Evolutionary conservation across 2,329 filamentous ascomycete species (phyloP), one percentile per base, ranked within the genome.

Genomic region (Neonectria ditissima): DNA sequence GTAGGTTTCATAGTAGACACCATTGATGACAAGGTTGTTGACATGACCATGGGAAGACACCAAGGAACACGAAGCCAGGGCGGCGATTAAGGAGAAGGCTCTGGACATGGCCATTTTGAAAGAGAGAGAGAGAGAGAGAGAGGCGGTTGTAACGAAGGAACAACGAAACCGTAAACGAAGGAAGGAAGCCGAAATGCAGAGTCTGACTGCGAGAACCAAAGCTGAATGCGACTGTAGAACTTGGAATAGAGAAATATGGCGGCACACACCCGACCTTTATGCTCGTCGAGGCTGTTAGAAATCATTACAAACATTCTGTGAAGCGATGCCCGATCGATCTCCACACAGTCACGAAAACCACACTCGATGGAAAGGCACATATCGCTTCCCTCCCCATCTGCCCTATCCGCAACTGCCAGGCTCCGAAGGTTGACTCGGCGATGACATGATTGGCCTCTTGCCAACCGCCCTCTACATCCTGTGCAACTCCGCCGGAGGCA

Each of bases 11-110:
- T 83, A 76, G 37, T 61, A 81, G 51, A 82, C 75, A 24, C 82
- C 81, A 62, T 82, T 80, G 75, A 82, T 70, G 55, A 82, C 75
- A 64, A 83, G 76, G 70, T 81, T 74, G 58, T 73, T 71, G 60
- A 83, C 78, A 62, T 82, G 80, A 4, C 81, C 81, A 66, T 83
- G 80, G 18, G 78, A 80, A 50, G 59, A 61, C n/a, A 73, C 65
- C 9, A 18, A 24, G 65, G 55, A 51, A 62, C 24, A 58, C 39
- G 18, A 45, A 65, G 57, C 62, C 51, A 72, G 41, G 37, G 39
- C 3, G 24, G 39, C 44, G 28, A 52, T 24, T 13, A 67, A 41
- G 13, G 55, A 34, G 6, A 62, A 47, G 22, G 55, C 51, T 16
- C 24, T 63, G 44, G 44, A 61, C n/a, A 59, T 37, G 51, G 30